A percentile compares a stretch with the other conserved stretches of the same genome.
Evolutionary conservation across 495 filamentous ascomycete genomes (phyloP).

Genomic region (Entonaema liquescens): DNA sequence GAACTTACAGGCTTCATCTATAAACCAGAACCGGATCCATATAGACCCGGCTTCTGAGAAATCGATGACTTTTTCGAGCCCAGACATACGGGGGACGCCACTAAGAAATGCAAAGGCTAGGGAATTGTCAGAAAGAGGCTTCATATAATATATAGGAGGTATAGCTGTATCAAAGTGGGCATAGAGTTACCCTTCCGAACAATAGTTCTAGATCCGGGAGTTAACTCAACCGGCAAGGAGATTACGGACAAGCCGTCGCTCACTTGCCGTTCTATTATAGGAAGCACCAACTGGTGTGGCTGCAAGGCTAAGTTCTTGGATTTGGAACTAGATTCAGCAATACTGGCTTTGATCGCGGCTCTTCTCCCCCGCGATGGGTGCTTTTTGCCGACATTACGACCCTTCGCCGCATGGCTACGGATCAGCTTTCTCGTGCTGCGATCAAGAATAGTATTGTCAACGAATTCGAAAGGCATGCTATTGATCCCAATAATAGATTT

Average conservation of each 20-base stretch:
- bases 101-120: not conserved
- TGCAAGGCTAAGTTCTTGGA: not conserved
- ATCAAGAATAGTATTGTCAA: not conserved
- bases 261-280: not conserved
- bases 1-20: not conserved
- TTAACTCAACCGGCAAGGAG: not conserved
- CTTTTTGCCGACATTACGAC: not conserved
- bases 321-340: not conserved
- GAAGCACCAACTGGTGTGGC: not conserved
- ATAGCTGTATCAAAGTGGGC: not conserved
- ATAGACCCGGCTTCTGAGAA: not conserved
- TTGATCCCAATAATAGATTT: not conserved
- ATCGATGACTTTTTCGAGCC: not conserved
- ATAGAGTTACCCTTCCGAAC: not conserved
- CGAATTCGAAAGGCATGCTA: not conserved
- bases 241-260: not conserved
- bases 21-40: not conserved
- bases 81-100: not conserved
- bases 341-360: not conserved
- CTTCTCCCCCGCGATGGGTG: constrained; percentile 2
- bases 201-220: not conserved
- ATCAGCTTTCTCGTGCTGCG: not conserved
- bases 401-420: not conserved
- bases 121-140: not conserved
- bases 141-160: not conserved